These are phyloP conservation scores for Eremochloa ophiuroides DNA, from an alignment of 176 grass and related monocot species.

Conservation along the genomic window DNA sequence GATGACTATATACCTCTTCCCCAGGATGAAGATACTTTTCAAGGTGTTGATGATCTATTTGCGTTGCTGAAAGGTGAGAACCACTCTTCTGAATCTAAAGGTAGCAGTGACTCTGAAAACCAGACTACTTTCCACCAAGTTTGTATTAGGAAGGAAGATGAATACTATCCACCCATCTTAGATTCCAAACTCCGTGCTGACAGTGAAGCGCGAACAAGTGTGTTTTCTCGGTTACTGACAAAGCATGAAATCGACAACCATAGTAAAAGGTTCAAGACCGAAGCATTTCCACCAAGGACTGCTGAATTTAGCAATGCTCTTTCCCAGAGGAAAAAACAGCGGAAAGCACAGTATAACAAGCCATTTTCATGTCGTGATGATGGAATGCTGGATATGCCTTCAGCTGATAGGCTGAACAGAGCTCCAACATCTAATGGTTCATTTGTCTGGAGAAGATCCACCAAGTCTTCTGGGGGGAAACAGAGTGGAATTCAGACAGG, in stretches of 20 bases:
- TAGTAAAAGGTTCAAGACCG: conserved; percentile 22
- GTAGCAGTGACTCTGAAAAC: conserved; percentile 37
- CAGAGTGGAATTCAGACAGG: conserved; percentile 5
- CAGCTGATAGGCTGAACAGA: background rate
- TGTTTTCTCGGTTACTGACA: conserved; percentile 44
- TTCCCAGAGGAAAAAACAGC: conserved; percentile 20
- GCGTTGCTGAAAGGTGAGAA: conserved; percentile 27
- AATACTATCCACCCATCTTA: conserved; percentile 2
- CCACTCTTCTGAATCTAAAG: conserved; percentile 35
- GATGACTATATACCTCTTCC: conserved; percentile 49
- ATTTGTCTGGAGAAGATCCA: conserved; percentile 30
- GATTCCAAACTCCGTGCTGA: conserved; percentile 46
- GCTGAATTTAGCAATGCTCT: conserved; percentile 11
- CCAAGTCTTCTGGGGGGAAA: background rate
- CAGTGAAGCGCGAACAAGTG: conserved; percentile 37
- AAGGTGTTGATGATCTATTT: conserved; percentile 38
- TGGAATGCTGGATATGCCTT: conserved; percentile 6
- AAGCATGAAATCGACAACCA: background rate
- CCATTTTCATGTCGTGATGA: background rate
- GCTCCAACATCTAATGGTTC: conserved; percentile 14
- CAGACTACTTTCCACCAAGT: background rate
- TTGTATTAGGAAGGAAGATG: conserved; percentile 24
- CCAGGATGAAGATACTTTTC: conserved; percentile 20
- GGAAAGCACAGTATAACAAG: conserved; percentile 14
- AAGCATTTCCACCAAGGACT: conserved; percentile 28